These are phyloP conservation scores for Nothopassalora personata DNA, from an alignment of 2,329 filamentous ascomycete species.

Conservation along the genomic window DNA sequence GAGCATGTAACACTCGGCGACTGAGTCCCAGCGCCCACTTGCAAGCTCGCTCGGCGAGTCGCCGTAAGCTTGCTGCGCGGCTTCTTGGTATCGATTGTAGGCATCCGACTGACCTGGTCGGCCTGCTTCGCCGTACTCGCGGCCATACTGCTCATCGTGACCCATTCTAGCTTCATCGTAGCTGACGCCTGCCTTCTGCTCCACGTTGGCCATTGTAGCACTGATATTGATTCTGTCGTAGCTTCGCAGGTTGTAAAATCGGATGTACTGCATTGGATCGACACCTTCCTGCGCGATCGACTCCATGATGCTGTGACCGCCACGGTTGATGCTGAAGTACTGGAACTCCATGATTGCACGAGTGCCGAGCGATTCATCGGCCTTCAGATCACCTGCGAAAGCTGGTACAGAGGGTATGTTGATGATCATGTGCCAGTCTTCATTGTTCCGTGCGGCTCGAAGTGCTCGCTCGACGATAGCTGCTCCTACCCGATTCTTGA, in stretches of 20 bases:
- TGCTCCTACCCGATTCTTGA: constrained; percentile 71
- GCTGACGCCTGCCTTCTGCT: constrained; percentile 58
- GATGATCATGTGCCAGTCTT: constrained; percentile 69
- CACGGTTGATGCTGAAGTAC: constrained; percentile 72
- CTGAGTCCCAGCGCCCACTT: constrained; percentile 63
- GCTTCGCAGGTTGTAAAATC: constrained; percentile 79
- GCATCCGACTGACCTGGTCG: constrained; percentile 8
- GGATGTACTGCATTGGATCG: constrained; percentile 67
- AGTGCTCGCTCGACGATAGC: constrained; percentile 74
- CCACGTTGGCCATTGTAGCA: constrained; percentile 54
- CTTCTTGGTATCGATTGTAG: constrained; percentile 68
- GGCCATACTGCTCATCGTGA: constrained; percentile 39
- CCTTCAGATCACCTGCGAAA: constrained; percentile 73
- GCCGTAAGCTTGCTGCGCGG: constrained; percentile 50
- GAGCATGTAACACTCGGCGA: constrained; percentile 79
- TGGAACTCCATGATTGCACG: constrained; percentile 86
- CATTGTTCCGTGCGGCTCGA: constrained; percentile 59
- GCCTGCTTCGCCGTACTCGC: constrained; percentile 4
- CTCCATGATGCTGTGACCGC: constrained; percentile 73
- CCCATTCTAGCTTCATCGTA: constrained; percentile 63
- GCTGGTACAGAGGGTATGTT: constrained; percentile 75
- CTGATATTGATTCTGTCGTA: constrained; percentile 78
- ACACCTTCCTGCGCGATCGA: constrained; percentile 60
- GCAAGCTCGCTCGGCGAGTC: constrained; percentile 39
- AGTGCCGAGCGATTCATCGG: constrained; percentile 67